Percentiles rank a stretch among this genome's conserved stretches.
phyloP scores from a whole-genome alignment of 2,329 filamentous ascomycete genomes.

The Curvularia eragrostidis region DNA sequence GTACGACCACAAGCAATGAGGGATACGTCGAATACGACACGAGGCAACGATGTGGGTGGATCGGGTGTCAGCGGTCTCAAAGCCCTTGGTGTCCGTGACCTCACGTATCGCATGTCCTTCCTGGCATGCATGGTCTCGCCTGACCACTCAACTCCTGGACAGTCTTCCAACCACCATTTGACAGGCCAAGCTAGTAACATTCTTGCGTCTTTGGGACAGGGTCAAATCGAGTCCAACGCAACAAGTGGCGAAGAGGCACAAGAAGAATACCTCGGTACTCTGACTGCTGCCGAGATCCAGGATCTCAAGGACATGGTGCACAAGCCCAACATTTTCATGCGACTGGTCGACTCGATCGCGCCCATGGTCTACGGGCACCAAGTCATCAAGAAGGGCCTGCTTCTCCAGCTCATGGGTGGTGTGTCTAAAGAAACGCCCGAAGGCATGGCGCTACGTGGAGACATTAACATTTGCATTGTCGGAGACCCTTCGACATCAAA shows the following conservation, averaged over 20 bases:
- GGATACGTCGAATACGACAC: conserved; percentile 75
- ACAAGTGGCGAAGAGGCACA: conserved; percentile 85
- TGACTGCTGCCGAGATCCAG: conserved; percentile 86
- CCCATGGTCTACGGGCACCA: conserved; percentile 98
- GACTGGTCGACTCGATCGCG: conserved; percentile 90
- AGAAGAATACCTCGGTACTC: conserved; percentile 81
- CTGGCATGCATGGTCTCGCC: conserved; percentile 94
- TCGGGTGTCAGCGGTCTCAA: conserved; percentile 88
- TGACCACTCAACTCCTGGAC: conserved; percentile 81
- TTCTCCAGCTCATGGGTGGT: conserved; percentile 95
- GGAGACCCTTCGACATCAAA: conserved; percentile 97
- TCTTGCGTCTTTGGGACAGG: conserved; percentile 80
- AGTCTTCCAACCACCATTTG: conserved; percentile 71
- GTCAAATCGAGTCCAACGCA: conserved; percentile 64
- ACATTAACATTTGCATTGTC: conserved; percentile 98
- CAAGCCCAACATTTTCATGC: conserved; percentile 91
- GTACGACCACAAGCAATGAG: conserved; percentile 81
- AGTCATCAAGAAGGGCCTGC: conserved; percentile 94
- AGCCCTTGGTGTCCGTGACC: conserved; percentile 88
- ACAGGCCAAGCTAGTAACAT: conserved; percentile 82
- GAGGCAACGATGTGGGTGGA: conserved; percentile 81
- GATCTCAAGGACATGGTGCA: conserved; percentile 94
- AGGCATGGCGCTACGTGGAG: conserved; percentile 93
- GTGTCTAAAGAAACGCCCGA: conserved; percentile 90
- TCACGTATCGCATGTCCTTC: conserved; percentile 97